Evolutionary conservation across 1,284 basidiomycete species (phyloP), one percentile per base, ranked within the genome.

Genomic region (Trametes hirsuta): DNA sequence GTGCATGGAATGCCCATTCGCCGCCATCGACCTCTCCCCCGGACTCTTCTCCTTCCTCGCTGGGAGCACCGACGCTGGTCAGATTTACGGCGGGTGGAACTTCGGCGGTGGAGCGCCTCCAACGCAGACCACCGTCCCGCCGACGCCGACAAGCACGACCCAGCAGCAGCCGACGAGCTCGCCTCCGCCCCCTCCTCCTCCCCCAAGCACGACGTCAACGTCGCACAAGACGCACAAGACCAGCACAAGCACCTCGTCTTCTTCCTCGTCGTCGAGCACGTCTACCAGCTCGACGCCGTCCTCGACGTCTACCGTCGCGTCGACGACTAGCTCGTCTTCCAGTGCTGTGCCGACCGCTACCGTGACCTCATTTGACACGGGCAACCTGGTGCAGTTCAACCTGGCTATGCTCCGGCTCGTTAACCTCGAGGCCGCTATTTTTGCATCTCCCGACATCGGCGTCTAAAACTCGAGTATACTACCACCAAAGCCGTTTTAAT

Each of bases 1-100:
- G 84, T 94, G 91, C 74, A 81, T 81, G 55, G 85, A 82, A 21
- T 95, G 93, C 71, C 84, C 85, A 1, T 82, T 72, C 45, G 87
- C 82, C 22, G 91, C 83, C 37, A 84, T 97, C 60, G 95, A 97
- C 78, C 79, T 96, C 65, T 91, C 91, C 18, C 73, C 75, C 11
- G 81, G 86, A 52, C 84, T 97, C 48, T 97, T 97, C 78, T 56
- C 70, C 5, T 82, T 74, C 75, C 88, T 91, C 58, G 67, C 70
- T 11, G 81, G 80, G 0, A 22, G 69, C 30, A 68, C 76, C 58
- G 63, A 67, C 47, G 67, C 53, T 0, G 68, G 68, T 15, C 42
- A 61, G 30, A 57, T 67, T 12, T 64, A 62, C 35, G 68, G 67
- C 37, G 44, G 49, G 22, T 70, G 68, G 68, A 55, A 57, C 37